These are phyloP conservation scores for Protea cynaroides DNA, from an alignment of 164 flowering plant genomes.

Conservation along the genomic window DNA sequence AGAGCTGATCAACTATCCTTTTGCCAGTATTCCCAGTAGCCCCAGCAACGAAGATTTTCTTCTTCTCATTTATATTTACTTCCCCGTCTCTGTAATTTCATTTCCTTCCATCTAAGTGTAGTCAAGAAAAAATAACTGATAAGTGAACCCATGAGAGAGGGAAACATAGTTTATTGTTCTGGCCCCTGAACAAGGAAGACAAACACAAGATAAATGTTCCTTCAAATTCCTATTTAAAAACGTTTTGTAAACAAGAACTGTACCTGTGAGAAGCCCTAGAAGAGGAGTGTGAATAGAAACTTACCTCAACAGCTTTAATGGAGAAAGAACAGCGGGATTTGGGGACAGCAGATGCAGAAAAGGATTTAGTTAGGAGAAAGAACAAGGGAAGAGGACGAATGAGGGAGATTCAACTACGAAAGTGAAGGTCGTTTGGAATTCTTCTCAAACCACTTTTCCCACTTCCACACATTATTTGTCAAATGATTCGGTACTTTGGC, in stretches of 20 bases:
- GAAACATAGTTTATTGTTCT: too few relatives aligned
- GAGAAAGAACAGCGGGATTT: conserved; percentile 6
- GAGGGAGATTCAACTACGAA: too few relatives aligned
- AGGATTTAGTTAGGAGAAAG: conserved; percentile 12
- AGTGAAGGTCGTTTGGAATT: too few relatives aligned
- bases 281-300: neutral
- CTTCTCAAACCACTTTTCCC: too few relatives aligned
- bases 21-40: conserved; percentile 90
- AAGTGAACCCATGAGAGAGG: neutral
- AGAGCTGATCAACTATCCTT: conserved; percentile 81
- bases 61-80: conserved; percentile 22
- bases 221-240: too few relatives aligned
- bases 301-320: conserved; percentile 6
- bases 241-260: too few relatives aligned
- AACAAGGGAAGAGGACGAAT: too few relatives aligned
- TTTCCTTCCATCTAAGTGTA: conserved; percentile 49
- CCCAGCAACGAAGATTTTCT: conserved; percentile 88
- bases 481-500: too few relatives aligned
- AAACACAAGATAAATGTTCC: too few relatives aligned
- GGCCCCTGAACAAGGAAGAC: too few relatives aligned
- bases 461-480: too few relatives aligned
- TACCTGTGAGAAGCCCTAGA: too few relatives aligned
- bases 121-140: conserved; percentile 1
- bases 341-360: conserved; percentile 3
- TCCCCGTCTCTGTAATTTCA: conserved; percentile 38